Conservation (phyloP, 1,139 yeast species). For the Pichia kudriavzevii region DNA sequence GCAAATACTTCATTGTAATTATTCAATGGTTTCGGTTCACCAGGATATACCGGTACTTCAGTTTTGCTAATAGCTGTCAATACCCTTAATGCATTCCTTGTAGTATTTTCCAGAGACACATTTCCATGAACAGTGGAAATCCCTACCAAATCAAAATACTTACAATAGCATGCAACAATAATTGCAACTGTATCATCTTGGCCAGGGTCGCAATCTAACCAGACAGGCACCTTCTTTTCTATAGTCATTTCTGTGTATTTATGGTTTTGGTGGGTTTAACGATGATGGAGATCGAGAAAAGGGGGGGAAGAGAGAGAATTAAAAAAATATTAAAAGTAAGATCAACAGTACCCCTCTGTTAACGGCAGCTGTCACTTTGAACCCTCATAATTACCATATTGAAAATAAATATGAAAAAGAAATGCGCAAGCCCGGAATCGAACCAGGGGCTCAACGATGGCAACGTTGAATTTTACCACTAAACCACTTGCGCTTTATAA, state of each 20-base stretch:
- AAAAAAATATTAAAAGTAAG: too few species aligned
- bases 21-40: slow-evolving; percentile 52
- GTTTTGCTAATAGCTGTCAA: slow-evolving; percentile 48
- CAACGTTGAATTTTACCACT: slow-evolving; percentile 16
- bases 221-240: slow-evolving; percentile 41
- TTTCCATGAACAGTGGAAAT: slow-evolving; percentile 82
- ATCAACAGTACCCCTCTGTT: too few species aligned
- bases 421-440: slow-evolving; percentile 16
- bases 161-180: slow-evolving; percentile 52
- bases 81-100: slow-evolving; percentile 61
- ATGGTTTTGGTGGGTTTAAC: neutral
- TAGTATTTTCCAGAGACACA: slow-evolving; percentile 58
- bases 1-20: slow-evolving; percentile 38
- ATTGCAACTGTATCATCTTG: slow-evolving; percentile 85
- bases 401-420: too few species aligned
- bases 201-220: slow-evolving; percentile 96
- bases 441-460: slow-evolving; percentile 17
- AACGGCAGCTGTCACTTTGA: too few species aligned
- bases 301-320: neutral
- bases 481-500: slow-evolving; percentile 12
- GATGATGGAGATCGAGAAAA: neutral
- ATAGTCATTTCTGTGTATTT: neutral
- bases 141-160: slow-evolving; percentile 56
- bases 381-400: too few species aligned
- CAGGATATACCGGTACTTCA: slow-evolving; percentile 60